Base-by-base conservation (phyloP, 2,329 filamentous ascomycete genomes). In the Xylaria sp. region DNA sequence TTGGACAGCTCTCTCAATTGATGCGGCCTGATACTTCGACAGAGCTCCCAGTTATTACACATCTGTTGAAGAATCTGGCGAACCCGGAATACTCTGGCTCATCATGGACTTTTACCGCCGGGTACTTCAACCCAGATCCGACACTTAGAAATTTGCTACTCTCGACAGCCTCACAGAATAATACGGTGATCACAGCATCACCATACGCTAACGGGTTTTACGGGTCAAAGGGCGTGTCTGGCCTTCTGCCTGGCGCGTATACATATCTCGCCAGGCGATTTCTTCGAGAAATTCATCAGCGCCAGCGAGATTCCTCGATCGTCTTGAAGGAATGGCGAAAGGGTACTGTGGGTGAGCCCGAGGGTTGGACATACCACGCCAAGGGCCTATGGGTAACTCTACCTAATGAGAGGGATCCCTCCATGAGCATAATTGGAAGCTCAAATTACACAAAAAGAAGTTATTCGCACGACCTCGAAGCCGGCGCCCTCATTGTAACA, bases 131-230 rank as follows among this genome's bases (percentile, higher is more conserved):
- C 82, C 97, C 97, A 64, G 94, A 94, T 6, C 92, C 94, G 0
- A 89, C 90, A 3, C 88, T 98, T 21, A 94, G 93, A 2, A 88
- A 90, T 47, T 87, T 97, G 0, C 85, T 99, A 0, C 89, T 99
- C 36, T 84, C 86, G 6, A 94, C 93, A 0, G 87, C 89, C 0
- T 92, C 90, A 0, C 80, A 82, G 1, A 85, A 85, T 50, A 96
- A 93, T 69, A 94, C 92, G 0, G 92, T 99, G 24, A 91, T 99
- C 63, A 98, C 96, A 0, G 96, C 96, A 1, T 94, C 93, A 0
- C 96, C 95, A 0, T 90, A 93, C 80, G 96, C 96, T 0, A 99
- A 99, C 79, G 96, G 96, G 6, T 99, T 99, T 80, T 99, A 93
- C 82, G 89, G 91, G 61, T 97, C 93, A 5, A 89, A 90, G 36